Evolutionary conservation across 108 stramenopile genomes (phyloP).

Genomic region (Bacterosira constricta): DNA sequence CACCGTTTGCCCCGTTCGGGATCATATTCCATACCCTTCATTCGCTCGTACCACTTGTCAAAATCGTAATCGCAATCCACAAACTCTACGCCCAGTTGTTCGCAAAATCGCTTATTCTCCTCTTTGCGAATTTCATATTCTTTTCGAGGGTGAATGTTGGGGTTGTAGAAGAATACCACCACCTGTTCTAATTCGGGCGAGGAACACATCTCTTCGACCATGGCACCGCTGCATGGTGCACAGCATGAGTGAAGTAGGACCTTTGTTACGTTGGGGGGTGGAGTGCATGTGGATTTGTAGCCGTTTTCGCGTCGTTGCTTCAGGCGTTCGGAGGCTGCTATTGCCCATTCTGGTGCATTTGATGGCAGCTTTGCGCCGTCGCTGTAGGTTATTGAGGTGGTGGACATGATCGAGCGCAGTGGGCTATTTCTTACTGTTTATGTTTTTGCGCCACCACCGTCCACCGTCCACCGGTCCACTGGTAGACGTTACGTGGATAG

Average conservation of each 20-base stretch:
- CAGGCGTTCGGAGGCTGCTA: constrained; percentile 54
- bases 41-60: constrained; percentile 53
- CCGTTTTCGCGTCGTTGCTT: constrained; percentile 31
- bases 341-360: constrained; percentile 56
- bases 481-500: too few species aligned
- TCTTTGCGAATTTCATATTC: constrained; percentile 66
- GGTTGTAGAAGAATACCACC: constrained; percentile 71
- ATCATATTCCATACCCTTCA: constrained; percentile 66
- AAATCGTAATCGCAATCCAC: constrained; percentile 67
- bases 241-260: constrained; percentile 65
- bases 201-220: constrained; percentile 68
- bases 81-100: constrained; percentile 53
- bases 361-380: constrained; percentile 58
- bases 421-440: too few species aligned
- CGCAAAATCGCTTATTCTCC: constrained; percentile 55
- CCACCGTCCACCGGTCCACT: too few species aligned
- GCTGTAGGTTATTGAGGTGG: too few species aligned
- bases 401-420: too few species aligned
- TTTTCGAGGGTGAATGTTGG: constrained; percentile 64
- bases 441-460: too few species aligned
- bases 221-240: constrained; percentile 68
- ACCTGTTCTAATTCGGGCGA: constrained; percentile 41
- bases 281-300: constrained; percentile 5
- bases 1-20: constrained; percentile 61
- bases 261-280: constrained; percentile 42